Evolutionary conservation across 371 early-diverging fungal genomes (phyloP).

Genomic region (Mortierella sp.): DNA sequence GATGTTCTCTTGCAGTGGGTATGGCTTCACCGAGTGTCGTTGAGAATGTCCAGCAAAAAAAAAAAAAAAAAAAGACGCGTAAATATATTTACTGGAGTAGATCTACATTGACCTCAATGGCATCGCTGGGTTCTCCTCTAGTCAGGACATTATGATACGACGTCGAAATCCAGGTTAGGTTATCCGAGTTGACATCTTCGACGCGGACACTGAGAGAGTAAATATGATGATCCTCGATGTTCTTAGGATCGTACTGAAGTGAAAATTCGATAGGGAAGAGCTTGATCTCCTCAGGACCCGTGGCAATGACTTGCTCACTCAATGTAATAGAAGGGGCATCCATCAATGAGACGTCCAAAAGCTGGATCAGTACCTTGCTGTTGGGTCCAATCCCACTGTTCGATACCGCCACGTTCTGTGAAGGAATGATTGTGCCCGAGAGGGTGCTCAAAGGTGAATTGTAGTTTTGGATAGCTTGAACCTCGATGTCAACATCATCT

Average conservation of each 20-base stretch:
- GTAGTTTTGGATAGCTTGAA: constrained; percentile 9
- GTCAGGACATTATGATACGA: constrained; percentile 17
- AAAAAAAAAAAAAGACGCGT: not conserved
- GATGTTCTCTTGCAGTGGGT: not conserved
- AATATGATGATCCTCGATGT: constrained; percentile 13
- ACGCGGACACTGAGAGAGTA: constrained; percentile 27
- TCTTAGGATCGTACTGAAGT: constrained; percentile 17
- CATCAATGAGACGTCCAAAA: constrained; percentile 31
- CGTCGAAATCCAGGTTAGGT: constrained; percentile 9
- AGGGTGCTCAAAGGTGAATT: constrained; percentile 5
- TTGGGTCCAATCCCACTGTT: constrained; percentile 17
- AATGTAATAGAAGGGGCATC: constrained; percentile 28
- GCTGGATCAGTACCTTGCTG: constrained; percentile 18
- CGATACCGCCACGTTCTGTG: not conserved
- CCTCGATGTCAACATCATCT: constrained; percentile 11
- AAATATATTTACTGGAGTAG: not conserved
- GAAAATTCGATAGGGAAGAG: constrained; percentile 25
- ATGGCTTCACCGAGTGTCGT: too few species aligned
- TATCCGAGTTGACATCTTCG: constrained; percentile 4
- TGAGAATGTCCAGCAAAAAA: too few species aligned
- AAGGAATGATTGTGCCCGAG: constrained; percentile 13
- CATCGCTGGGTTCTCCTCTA: not conserved
- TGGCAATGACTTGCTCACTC: constrained; percentile 9
- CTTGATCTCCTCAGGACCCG: not conserved
- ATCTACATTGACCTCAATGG: constrained; percentile 2